Base-by-base conservation (phyloP, 352 stramenopile genomes). In the Phytophthora capsici region DNA sequence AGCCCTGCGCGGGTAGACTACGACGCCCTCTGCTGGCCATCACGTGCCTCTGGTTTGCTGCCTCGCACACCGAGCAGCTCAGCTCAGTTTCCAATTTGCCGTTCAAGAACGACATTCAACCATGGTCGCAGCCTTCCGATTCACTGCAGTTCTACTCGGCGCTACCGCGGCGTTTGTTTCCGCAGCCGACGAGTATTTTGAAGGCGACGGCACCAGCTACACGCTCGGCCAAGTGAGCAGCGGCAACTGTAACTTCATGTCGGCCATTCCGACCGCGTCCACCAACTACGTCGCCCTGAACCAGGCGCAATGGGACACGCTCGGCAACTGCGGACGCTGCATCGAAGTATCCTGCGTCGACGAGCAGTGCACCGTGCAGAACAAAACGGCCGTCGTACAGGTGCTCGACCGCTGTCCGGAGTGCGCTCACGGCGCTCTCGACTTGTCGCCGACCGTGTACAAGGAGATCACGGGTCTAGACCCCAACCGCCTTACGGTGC, bases 251-350 rank as follows among this genome's bases (percentile, higher is more conserved):
- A 81, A 81, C 56, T 75, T 87, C 34, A 87, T 87, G 75, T 82
- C 71, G 45, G 83, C 77, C 30, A 72, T 79, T 1, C 40, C 48
- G 14, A 63, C 47, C 12, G 81, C 85, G 0, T 75, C 64, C 7
- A 82, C 58, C 52, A 90, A 90, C 57, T 91, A 92, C 62, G 83
- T 83, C 16, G 85, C 85, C 13, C 64, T 94, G 47, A 94, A 94
- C 60, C 65, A 78, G 48, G 56, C 53, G 6, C 83, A 91, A 66
- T 91, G 82, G 75, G 61, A 86, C 46, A 70, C 28, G 20, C 74
- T 82, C 23, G 61, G 44, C 19, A 83, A 79, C 46, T 90, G 81
- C 40, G 81, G 80, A 25, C 80, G 82, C 25, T 91, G 82, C 47
- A 77, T 82, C 34, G 67, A 87, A 48, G 80, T 89, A 20, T 82